Conservation (phyloP, 2,329 filamentous ascomycete genomes). For the Hymenotorrendiella dingleyae region DNA sequence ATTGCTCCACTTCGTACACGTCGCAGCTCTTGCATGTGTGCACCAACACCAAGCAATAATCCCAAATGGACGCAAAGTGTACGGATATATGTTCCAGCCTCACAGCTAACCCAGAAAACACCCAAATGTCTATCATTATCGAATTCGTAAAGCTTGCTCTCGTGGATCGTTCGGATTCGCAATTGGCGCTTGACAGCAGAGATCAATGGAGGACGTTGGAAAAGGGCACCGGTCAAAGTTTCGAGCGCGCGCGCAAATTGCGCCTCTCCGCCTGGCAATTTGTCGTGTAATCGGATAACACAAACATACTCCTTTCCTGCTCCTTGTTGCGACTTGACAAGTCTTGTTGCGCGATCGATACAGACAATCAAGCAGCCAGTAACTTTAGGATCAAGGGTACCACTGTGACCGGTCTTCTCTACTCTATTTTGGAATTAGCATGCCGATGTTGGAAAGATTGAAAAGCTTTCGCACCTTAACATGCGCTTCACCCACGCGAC, state of each 20-base stretch:
- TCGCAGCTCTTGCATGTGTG: slow-evolving; percentile 96
- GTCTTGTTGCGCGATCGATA: slow-evolving; percentile 91
- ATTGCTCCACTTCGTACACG: slow-evolving; percentile 92
- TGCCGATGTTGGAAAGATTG: slow-evolving; percentile 9
- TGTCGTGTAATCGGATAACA: slow-evolving; percentile 92
- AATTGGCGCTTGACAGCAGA: slow-evolving; percentile 98
- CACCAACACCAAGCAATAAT: slow-evolving; percentile 70
- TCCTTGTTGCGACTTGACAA: slow-evolving; percentile 98
- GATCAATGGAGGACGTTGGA: slow-evolving; percentile 94
- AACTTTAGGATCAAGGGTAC: slow-evolving; percentile 96
- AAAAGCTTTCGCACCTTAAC: slow-evolving; percentile 55
- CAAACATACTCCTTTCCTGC: slow-evolving; percentile 99
- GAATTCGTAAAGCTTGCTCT: slow-evolving; percentile 95
- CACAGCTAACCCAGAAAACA: slow-evolving; percentile 99
- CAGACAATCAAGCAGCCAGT: slow-evolving; percentile 93
- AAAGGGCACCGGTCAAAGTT: slow-evolving; percentile 91
- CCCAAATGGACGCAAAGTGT: slow-evolving; percentile 94
- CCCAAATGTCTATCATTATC: slow-evolving; percentile 96
- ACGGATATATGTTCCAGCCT: slow-evolving; percentile 97
- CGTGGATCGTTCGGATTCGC: slow-evolving; percentile 95
- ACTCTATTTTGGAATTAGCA: slow-evolving; percentile 45
- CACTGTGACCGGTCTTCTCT: slow-evolving; percentile 97
- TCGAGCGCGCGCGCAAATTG: slow-evolving; percentile 92
- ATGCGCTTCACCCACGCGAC: slow-evolving; percentile 99
- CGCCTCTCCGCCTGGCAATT: slow-evolving; percentile 84